Evolutionary conservation across 352 stramenopile genomes (phyloP).

Genomic region (Plasmopara viticola): DNA sequence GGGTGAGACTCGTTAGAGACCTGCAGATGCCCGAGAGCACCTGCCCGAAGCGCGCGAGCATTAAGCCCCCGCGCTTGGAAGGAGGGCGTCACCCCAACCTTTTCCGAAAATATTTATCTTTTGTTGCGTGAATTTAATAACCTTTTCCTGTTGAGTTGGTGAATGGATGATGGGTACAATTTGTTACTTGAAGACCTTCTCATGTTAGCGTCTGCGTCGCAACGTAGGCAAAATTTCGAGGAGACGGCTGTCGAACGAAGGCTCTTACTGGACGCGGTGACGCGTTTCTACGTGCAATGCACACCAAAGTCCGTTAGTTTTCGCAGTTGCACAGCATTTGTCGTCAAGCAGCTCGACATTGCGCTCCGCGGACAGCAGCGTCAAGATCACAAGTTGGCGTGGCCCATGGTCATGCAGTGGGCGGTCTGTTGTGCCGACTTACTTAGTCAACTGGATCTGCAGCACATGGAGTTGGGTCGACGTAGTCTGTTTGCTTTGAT

Average conservation of each 20-base stretch:
- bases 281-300: constrained; percentile 55
- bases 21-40: too few relatives aligned
- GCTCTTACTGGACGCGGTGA: constrained; percentile 51
- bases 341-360: constrained; percentile 48
- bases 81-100: too few relatives aligned
- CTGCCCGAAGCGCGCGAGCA: too few relatives aligned
- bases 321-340: constrained; percentile 62
- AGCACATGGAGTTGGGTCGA: constrained; percentile 53
- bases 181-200: constrained; percentile 3
- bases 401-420: constrained; percentile 68
- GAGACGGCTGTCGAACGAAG: constrained; percentile 22
- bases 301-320: constrained; percentile 66
- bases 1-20: too few relatives aligned
- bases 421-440: constrained; percentile 57
- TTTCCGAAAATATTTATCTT: constrained; percentile 52
- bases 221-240: constrained; percentile 1
- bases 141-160: too few relatives aligned
- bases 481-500: constrained; percentile 63
- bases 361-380: constrained; percentile 27
- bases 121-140: too few relatives aligned
- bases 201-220: constrained; percentile 26
- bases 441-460: constrained; percentile 51
- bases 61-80: too few relatives aligned
- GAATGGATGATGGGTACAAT: too few relatives aligned
- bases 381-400: constrained; percentile 26